Conservation (phyloP, 208 protist genomes). For the Wallacemonas sp. region DNA sequence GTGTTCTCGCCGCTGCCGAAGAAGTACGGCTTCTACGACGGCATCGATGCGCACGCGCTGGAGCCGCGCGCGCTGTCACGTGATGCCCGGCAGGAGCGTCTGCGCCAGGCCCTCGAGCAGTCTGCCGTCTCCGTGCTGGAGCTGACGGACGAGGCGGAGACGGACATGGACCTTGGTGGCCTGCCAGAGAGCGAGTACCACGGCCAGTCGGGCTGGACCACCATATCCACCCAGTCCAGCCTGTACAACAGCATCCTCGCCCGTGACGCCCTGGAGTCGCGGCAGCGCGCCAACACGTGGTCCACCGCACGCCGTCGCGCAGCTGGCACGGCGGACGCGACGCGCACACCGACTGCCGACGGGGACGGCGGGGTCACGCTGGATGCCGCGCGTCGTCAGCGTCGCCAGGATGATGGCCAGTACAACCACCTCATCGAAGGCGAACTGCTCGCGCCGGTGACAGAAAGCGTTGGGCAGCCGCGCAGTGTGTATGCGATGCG, state of each 20-base stretch:
- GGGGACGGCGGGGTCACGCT: constrained; percentile 29
- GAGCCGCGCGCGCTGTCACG: constrained; percentile 27
- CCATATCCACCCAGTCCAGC: constrained; percentile 74
- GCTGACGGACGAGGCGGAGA: constrained; percentile 77
- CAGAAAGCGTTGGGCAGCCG: constrained; percentile 70
- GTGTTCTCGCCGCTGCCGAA: constrained; percentile 66
- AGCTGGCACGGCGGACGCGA: background rate
- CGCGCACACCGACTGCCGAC: background rate
- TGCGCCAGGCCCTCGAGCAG: constrained; percentile 60
- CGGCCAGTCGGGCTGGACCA: constrained; percentile 68
- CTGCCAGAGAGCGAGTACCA: constrained; percentile 73
- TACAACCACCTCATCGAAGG: constrained; percentile 57
- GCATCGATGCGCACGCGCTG: constrained; percentile 66
- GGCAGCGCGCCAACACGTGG: constrained; percentile 81
- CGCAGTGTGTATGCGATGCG: constrained; percentile 82
- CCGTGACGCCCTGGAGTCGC: constrained; percentile 68
- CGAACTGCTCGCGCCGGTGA: constrained; percentile 60
- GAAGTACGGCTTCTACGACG: constrained; percentile 67
- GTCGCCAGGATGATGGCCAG: constrained; percentile 48
- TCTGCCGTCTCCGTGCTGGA: constrained; percentile 69
- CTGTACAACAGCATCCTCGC: constrained; percentile 66
- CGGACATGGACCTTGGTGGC: constrained; percentile 75
- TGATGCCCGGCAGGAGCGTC: constrained; percentile 45
- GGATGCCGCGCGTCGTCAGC: constrained; percentile 47
- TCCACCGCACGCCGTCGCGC: constrained; percentile 24